Percentiles rank a stretch among this genome's conserved stretches.
These are phyloP conservation scores for Ceratocystis huliohia DNA, from an alignment of 2,329 filamentous ascomycete species.

Conservation along the genomic window DNA sequence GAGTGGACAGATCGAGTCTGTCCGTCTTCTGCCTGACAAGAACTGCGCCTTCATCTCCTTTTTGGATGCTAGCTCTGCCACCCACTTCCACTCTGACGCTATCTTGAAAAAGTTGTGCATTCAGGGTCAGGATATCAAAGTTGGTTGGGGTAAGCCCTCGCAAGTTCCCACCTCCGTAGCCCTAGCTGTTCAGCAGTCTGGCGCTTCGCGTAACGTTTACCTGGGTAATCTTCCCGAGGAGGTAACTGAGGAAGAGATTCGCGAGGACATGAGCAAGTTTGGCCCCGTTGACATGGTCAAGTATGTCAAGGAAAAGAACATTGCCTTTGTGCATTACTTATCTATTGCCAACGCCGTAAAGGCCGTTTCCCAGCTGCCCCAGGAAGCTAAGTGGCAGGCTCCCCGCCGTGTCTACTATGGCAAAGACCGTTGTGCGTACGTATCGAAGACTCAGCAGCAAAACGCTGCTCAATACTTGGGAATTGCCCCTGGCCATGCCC, in stretches of 20 bases:
- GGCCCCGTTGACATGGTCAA: constrained; percentile 95
- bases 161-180: constrained; percentile 95
- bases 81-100: constrained; percentile 97
- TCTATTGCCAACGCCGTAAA: constrained; percentile 98
- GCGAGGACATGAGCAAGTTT: constrained; percentile 91
- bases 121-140: constrained; percentile 98
- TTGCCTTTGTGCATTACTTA: constrained; percentile 94
- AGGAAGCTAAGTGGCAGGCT: constrained; percentile 92
- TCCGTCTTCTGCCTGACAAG: constrained; percentile 91
- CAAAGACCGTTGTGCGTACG: constrained; percentile 95
- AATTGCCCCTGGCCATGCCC: constrained; percentile 90
- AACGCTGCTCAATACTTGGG: constrained; percentile 97
- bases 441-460: constrained; percentile 98
- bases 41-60: constrained; percentile 99
- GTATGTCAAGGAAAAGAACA: constrained; percentile 93
- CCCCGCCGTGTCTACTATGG: constrained; percentile 95
- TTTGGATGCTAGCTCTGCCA: constrained; percentile 91
- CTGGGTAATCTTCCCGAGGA: constrained; percentile 88
- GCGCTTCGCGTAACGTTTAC: constrained; percentile 93
- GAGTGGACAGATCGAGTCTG: constrained; percentile 98
- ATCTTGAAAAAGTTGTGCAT: constrained; percentile 99
- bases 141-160: constrained; percentile 97
- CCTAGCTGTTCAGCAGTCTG: constrained; percentile 93
- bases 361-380: constrained; percentile 87
- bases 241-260: constrained; percentile 77